Percentiles rank a stretch among this genome's conserved stretches.
phyloP scores from a whole-genome alignment of 2,329 filamentous ascomycete species.

The Scopulariopsis brevicaulis region DNA sequence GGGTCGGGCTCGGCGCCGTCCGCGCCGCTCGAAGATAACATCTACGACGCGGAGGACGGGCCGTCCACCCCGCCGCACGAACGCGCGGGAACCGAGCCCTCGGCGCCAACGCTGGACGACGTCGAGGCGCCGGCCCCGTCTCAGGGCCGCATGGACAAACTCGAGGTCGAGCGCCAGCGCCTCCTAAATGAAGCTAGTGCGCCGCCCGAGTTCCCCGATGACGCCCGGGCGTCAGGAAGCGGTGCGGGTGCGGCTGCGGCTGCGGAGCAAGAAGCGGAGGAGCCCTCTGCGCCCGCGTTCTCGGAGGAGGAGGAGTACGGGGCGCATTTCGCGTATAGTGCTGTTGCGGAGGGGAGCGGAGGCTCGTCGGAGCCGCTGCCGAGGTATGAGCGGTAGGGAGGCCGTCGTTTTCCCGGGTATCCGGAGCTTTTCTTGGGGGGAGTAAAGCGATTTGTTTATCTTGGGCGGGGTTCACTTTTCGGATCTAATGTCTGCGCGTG shows the following conservation, averaged over 20 bases:
- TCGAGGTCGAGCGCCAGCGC: slow-evolving; percentile 58
- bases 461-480: background rate
- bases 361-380: slow-evolving; percentile 3
- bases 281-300: slow-evolving; percentile 48
- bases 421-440: background rate
- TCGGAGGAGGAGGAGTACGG: slow-evolving; percentile 39
- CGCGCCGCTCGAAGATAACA: slow-evolving; percentile 30
- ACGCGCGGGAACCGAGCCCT: slow-evolving; percentile 14
- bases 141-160: slow-evolving; percentile 55
- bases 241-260: slow-evolving; percentile 1
- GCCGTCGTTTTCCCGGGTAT: background rate
- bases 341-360: background rate
- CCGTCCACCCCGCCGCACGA: slow-evolving; percentile 10
- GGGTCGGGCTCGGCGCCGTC: slow-evolving; percentile 8
- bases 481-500: too few relatives aligned
- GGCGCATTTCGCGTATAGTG: slow-evolving; percentile 2
- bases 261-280: slow-evolving; percentile 10
- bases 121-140: slow-evolving; percentile 11
- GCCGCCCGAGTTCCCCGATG: slow-evolving; percentile 45
- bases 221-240: slow-evolving; percentile 24
- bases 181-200: slow-evolving; percentile 54
- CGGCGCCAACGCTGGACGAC: slow-evolving; percentile 34
- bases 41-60: slow-evolving; percentile 35
- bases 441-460: background rate
- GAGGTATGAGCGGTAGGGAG: slow-evolving; percentile 2